Conservation (phyloP, 208 protist genomes). For the Wallacemonas collosoma region DNA sequence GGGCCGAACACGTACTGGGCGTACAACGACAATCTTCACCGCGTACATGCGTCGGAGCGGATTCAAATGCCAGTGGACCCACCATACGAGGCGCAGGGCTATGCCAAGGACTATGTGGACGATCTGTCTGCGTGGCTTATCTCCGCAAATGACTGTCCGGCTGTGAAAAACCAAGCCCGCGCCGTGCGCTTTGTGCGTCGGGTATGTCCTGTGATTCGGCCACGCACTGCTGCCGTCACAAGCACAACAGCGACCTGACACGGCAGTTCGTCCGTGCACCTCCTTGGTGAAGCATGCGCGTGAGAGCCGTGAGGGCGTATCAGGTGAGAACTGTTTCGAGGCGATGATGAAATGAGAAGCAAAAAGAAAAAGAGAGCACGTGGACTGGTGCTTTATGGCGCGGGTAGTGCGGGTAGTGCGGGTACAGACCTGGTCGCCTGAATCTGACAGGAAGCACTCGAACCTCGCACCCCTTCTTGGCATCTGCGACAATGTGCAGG, state of each 20-base stretch:
- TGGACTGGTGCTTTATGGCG: too few relatives aligned
- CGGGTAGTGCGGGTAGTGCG: too few relatives aligned
- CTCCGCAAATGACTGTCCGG: conserved; percentile 57
- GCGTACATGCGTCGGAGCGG: conserved; percentile 36
- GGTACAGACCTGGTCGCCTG: too few relatives aligned
- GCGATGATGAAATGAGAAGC: too few relatives aligned
- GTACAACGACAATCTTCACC: conserved; percentile 74
- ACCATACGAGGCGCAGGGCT: conserved; percentile 67
- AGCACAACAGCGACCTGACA: not conserved
- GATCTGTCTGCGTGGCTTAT: conserved; percentile 64
- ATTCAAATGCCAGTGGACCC: conserved; percentile 73
- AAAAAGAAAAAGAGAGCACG: too few relatives aligned
- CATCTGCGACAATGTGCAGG: too few relatives aligned
- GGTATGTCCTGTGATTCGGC: conserved; percentile 41
- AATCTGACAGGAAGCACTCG: too few relatives aligned
- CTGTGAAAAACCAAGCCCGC: conserved; percentile 47
- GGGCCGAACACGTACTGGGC: conserved; percentile 72
- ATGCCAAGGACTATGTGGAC: conserved; percentile 54
- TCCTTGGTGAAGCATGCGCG: too few relatives aligned
- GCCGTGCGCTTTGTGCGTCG: conserved; percentile 55
- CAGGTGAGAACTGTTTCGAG: too few relatives aligned
- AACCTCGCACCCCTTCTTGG: too few relatives aligned
- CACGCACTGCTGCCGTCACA: not conserved
- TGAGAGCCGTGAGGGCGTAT: too few relatives aligned
- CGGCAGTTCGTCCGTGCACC: not conserved